Evolutionary conservation across 1,284 basidiomycete species (phyloP).

Genomic region (Schizophyllum amplum): DNA sequence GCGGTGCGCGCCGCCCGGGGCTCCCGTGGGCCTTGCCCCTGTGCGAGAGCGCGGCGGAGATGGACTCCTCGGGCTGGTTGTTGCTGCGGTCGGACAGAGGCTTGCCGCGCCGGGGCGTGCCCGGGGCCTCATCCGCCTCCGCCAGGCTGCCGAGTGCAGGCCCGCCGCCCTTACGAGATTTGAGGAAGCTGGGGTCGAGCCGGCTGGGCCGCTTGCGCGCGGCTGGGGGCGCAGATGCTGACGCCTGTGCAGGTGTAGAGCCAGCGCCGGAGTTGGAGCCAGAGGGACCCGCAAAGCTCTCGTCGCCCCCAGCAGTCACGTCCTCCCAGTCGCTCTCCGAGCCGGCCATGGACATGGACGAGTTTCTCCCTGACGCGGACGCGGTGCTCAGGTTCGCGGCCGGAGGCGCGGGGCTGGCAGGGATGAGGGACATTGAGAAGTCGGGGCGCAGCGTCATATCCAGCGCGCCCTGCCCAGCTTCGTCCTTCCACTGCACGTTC

Average conservation of each 20-base stretch:
- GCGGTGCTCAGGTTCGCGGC: constrained; percentile 19
- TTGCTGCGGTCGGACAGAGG: constrained; percentile 59
- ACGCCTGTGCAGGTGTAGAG: constrained; percentile 23
- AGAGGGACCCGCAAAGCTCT: constrained; percentile 45
- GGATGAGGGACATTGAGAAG: constrained; percentile 28
- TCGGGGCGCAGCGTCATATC: constrained; percentile 34
- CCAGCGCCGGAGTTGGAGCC: constrained; percentile 26
- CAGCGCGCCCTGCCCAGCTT: constrained; percentile 76
- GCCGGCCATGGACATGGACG: constrained; percentile 38
- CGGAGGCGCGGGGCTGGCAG: constrained; percentile 32
- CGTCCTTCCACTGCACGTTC: constrained; percentile 85
- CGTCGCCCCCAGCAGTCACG: constrained; percentile 74
- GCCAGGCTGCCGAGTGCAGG: constrained; percentile 54
- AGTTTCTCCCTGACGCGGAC: constrained; percentile 16
- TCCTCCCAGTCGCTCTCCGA: constrained; percentile 87
- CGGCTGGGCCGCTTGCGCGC: constrained; percentile 54
- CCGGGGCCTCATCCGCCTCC: constrained; percentile 58
- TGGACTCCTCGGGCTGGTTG: constrained; percentile 30
- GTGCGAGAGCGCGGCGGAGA: neutral
- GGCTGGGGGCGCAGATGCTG: constrained; percentile 18
- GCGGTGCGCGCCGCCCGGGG: neutral
- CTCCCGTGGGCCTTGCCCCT: constrained; percentile 4
- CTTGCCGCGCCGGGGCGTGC: constrained; percentile 19
- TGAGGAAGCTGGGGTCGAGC: constrained; percentile 63
- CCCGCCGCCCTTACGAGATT: constrained; percentile 33